Base-by-base conservation (phyloP, 2,329 filamentous ascomycete genomes). In the Colletotrichum cuscutae region DNA sequence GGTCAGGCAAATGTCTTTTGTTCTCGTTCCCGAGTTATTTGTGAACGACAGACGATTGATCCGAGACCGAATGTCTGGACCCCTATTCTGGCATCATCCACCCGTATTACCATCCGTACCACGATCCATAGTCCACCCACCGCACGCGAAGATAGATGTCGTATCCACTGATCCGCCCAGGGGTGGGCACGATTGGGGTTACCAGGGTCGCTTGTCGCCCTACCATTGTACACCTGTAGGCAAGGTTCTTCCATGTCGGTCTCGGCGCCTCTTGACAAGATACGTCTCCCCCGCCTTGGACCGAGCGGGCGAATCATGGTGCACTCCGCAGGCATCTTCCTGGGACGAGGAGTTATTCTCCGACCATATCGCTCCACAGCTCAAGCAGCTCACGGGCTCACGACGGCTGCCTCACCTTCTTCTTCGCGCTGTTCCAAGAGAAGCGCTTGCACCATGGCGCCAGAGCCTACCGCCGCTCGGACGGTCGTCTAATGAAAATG, bases 91-190 rank as follows among this genome's bases (percentile, higher is more conserved):
- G n/a, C 30, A 68, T 54, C 53, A 42, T 52, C 37, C 22, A 53
- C 46, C 26, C 24, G 42, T 49, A 49, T 49, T 15, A 19, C 37
- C 15, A 42, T 15, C 37, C 32, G 32, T 15, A 42, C 37, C 42
- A 49, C 19, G 42, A 49, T n/a, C 32, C 22, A 37, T 26, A n/a
- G 9, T 42, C 53, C 59, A 71, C 30, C 30, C 42, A 52, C 54
- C 19, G 4, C 22, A 30, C 65, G 26, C 53, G 52, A 28, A 42
- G 28, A 9, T 57, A 13, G 57, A 28, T 56, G 57, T 11, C 30
- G 54, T 56, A 61, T 60, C 70, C 70, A 72, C 70, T 70, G 70
- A 72, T 70, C 54, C 49, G 66, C 70, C 61, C 70, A 72, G 66
- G 65, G 42, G 52, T 19, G n/a, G 28, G 24, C 53, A 53, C 22